Evolutionary conservation across 2,329 filamentous ascomycete species (phyloP), one percentile per base, ranked within the genome.

Genomic region (Trichophyton verrucosum): DNA sequence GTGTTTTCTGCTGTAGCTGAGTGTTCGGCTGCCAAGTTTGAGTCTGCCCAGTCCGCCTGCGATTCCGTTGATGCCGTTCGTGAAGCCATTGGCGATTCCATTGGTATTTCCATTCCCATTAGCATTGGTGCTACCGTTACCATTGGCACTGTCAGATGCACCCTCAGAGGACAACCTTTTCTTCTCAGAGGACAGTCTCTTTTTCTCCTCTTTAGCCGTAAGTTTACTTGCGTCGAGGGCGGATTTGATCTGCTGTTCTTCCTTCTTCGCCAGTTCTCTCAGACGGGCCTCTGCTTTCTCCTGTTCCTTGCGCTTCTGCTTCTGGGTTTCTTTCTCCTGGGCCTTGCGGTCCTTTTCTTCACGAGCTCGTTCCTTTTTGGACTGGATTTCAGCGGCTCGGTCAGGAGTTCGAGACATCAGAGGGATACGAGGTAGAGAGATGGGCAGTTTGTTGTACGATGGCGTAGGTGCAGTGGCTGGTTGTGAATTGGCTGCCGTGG

Each of bases 21-120:
- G 81, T 64, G 88, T 91, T 76, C 89, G 92, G 72, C 86, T 89
- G 8, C 84, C 84, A 60, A 86, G 81, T 66, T 85, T 82, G 65
- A 88, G 85, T 51, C 88, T 80, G 67, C 83, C 84, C 47, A 94
- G 75, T 33, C 77, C 73, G 58, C 71, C 66, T 7, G 73, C 65
- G 24, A 72, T 73, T 58, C 71, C 74, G 22, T 69, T 66, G 5
- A 83, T 78, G 3, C 78, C 76, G 56, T 76, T 75, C 20, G 73
- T 66, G 47, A 69, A 72, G 20, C 66, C 36, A 24, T 20, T 11
- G 2, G 36, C 30, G 17, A 55, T n/a, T 6, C 49, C 55, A 57
- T 33, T 57, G 36, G 78, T 76, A 55, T 75, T 75, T 22, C 74
- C 66, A 53, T 69, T 73, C 22, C 66, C 24, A 22, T 55, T 55